phyloP scores from a whole-genome alignment of 768 basidiomycete genomes.

The Pleurotus cornucopiae region DNA sequence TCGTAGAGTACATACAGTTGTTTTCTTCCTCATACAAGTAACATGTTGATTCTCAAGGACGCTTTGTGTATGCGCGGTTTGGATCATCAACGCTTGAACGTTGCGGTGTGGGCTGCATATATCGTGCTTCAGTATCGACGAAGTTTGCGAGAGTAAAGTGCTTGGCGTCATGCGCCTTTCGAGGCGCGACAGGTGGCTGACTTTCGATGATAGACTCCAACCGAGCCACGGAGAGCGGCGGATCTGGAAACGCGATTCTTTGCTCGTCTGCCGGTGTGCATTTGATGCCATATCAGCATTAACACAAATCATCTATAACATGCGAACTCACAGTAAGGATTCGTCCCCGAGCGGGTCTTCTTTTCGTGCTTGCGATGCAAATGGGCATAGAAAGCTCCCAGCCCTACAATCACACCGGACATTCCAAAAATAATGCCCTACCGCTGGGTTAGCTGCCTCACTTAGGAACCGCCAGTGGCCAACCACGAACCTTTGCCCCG shows the following conservation, averaged over 20 bases:
- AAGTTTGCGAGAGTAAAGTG: background rate
- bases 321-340: background rate
- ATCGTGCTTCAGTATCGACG: background rate
- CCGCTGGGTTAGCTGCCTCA: background rate
- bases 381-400: background rate
- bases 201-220: background rate
- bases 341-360: background rate
- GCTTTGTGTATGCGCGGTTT: background rate
- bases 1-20: background rate
- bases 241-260: background rate
- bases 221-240: background rate
- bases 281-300: too few relatives aligned
- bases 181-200: background rate
- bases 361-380: background rate
- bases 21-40: background rate
- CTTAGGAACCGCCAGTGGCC: background rate
- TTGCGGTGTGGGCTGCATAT: background rate
- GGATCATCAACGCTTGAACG: background rate
- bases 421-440: background rate
- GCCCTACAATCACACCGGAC: background rate
- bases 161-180: background rate
- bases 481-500: background rate
- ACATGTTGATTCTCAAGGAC: background rate
- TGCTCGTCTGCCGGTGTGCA: background rate
- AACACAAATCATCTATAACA: background rate